Percentiles rank a stretch among this genome's conserved stretches.
These are phyloP conservation scores for Phytophthora brassicae DNA, from an alignment of 352 stramenopile species.

Conservation along the genomic window DNA sequence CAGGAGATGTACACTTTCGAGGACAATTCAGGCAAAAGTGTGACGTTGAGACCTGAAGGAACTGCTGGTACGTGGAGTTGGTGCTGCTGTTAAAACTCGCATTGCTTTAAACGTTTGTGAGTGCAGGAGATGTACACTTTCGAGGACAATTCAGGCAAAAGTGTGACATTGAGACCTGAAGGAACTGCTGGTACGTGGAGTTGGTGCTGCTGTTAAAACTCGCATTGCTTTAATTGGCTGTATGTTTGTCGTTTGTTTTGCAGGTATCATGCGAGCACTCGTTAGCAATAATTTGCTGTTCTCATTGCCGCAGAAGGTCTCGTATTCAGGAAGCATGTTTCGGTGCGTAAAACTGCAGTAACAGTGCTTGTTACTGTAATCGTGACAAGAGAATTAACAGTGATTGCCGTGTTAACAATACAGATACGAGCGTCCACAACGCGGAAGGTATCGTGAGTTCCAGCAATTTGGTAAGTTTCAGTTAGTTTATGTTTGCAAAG, in stretches of 20 bases:
- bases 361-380: neutral
- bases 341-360: constrained; percentile 39
- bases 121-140: constrained; percentile 91
- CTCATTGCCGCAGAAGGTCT: constrained; percentile 77
- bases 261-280: constrained; percentile 76
- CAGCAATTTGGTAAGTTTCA: constrained; percentile 76
- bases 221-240: neutral
- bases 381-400: neutral
- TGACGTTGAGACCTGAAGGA: constrained; percentile 84
- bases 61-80: constrained; percentile 53
- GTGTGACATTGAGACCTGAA: constrained; percentile 82
- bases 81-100: neutral
- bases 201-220: neutral
- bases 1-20: constrained; percentile 91
- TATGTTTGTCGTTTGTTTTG: neutral
- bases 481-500: neutral
- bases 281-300: constrained; percentile 79
- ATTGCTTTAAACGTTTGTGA: neutral
- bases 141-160: constrained; percentile 85
- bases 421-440: constrained; percentile 87
- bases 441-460: constrained; percentile 86
- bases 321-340: constrained; percentile 88
- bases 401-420: neutral
- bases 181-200: constrained; percentile 63
- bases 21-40: constrained; percentile 86